phyloP scores from a whole-genome alignment of 2,329 filamentous ascomycete species.

The Fusarium nodosum region DNA sequence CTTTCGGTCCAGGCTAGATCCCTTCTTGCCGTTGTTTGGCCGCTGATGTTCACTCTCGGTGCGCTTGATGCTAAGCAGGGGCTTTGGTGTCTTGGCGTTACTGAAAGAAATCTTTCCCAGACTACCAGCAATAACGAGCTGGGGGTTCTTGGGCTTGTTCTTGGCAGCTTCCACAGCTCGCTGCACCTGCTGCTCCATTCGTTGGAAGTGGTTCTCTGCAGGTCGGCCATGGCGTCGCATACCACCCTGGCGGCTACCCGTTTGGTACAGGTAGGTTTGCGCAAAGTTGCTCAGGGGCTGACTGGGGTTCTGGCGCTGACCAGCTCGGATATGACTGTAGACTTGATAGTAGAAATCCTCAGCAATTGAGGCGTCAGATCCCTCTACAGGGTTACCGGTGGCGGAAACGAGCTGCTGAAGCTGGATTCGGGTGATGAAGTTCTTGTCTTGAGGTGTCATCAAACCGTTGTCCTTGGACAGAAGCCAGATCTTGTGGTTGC shows the following conservation, averaged over 20 bases:
- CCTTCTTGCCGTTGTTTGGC: slow-evolving; percentile 63
- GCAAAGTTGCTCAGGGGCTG: slow-evolving; percentile 97
- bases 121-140: slow-evolving; percentile 95
- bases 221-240: slow-evolving; percentile 82
- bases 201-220: slow-evolving; percentile 96
- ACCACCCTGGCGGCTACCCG: slow-evolving; percentile 83
- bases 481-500: slow-evolving; percentile 97
- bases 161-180: slow-evolving; percentile 97
- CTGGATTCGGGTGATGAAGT: slow-evolving; percentile 98
- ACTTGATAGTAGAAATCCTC: slow-evolving; percentile 99
- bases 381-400: slow-evolving; percentile 87
- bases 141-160: slow-evolving; percentile 96
- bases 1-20: slow-evolving; percentile 79
- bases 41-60: slow-evolving; percentile 75
- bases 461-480: slow-evolving; percentile 94
- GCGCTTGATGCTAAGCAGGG: slow-evolving; percentile 94
- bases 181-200: slow-evolving; percentile 99
- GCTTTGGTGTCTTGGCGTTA: slow-evolving; percentile 97
- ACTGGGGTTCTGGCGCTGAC: slow-evolving; percentile 89
- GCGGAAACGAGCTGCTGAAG: slow-evolving; percentile 95
- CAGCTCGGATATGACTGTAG: slow-evolving; percentile 91
- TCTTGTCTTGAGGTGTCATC: slow-evolving; percentile 99
- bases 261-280: slow-evolving; percentile 97
- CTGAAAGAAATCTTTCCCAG: slow-evolving; percentile 98
- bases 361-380: slow-evolving; percentile 81